Evolutionary conservation across 1,284 basidiomycete genomes (phyloP).

Genomic region (Mycena sp.): DNA sequence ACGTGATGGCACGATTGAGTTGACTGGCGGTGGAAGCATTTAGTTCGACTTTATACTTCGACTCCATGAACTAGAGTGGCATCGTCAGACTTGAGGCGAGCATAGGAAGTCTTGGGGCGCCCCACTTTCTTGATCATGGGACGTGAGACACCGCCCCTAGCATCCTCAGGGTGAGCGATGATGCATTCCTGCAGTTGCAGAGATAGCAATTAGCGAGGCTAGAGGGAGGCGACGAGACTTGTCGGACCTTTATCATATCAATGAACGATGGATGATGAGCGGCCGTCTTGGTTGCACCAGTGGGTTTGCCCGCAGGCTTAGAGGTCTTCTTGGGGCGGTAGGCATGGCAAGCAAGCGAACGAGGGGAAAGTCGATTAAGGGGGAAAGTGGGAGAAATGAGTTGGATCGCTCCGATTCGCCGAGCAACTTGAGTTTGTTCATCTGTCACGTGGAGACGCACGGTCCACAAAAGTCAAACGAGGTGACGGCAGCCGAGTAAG

Average conservation of each 20-base stretch:
- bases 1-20: constrained; percentile 76
- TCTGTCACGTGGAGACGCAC: constrained; percentile 46
- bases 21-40: constrained; percentile 69
- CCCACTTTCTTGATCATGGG: constrained; percentile 82
- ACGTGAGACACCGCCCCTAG: constrained; percentile 75
- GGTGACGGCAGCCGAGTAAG: neutral
- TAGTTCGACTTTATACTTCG: constrained; percentile 70
- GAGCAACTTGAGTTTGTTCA: too few relatives aligned
- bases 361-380: constrained; percentile 30
- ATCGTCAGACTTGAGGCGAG: constrained; percentile 14
- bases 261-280: constrained; percentile 59
- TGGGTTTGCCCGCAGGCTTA: constrained; percentile 45
- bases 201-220: constrained; percentile 25
- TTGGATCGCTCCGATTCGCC: constrained; percentile 35
- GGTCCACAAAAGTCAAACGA: constrained; percentile 42
- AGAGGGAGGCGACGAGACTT: constrained; percentile 20
- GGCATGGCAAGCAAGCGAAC: constrained; percentile 34
- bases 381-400: too few relatives aligned
- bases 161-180: constrained; percentile 70
- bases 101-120: constrained; percentile 32
- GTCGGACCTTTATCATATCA: constrained; percentile 63
- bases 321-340: constrained; percentile 40
- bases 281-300: constrained; percentile 47
- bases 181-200: constrained; percentile 64
- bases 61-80: constrained; percentile 65